These are phyloP conservation scores for Beta corolliflora DNA, from an alignment of 179 eudicot species.

Conservation along the genomic window DNA sequence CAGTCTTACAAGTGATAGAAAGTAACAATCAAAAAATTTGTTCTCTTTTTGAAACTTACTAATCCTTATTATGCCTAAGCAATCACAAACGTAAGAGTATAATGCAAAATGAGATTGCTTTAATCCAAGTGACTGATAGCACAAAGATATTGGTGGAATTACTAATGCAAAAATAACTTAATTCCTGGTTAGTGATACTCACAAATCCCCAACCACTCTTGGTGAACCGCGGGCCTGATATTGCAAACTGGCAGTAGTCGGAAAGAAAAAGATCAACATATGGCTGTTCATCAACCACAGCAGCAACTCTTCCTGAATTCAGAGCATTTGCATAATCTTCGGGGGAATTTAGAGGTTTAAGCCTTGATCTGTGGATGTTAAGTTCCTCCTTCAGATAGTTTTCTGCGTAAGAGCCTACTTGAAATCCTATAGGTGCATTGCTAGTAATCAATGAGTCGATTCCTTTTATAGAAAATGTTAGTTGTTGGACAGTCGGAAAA, in stretches of 20 bases:
- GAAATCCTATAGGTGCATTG: conserved; percentile 35
- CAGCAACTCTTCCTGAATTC: conserved; percentile 33
- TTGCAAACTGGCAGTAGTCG: conserved; percentile 29
- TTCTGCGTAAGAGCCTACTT: conserved; percentile 40
- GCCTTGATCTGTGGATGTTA: conserved; percentile 34
- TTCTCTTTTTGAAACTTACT: no score
- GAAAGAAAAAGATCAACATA: conserved; percentile 43
- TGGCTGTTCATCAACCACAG: conserved; percentile 41
- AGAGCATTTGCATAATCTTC: conserved; percentile 40
- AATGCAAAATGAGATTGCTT: no score
- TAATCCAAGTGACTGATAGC: no score
- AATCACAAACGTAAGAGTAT: no score
- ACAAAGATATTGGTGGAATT: no score
- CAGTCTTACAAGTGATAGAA: no score
- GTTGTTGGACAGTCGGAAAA: conserved; percentile 37
- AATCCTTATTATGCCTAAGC: no score
- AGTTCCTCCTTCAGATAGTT: conserved; percentile 36
- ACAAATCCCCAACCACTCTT: conserved; percentile 52
- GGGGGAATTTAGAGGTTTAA: conserved; percentile 32
- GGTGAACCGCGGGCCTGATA: conserved; percentile 40
- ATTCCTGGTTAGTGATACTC: conserved; percentile 20
- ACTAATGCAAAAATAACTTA: no score
- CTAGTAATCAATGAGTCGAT: conserved; percentile 31
- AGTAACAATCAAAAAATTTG: no score
- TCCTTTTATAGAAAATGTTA: conserved; percentile 36